Conservation (phyloP, 2,329 filamentous ascomycete genomes). For the Calonectria crousiana region DNA sequence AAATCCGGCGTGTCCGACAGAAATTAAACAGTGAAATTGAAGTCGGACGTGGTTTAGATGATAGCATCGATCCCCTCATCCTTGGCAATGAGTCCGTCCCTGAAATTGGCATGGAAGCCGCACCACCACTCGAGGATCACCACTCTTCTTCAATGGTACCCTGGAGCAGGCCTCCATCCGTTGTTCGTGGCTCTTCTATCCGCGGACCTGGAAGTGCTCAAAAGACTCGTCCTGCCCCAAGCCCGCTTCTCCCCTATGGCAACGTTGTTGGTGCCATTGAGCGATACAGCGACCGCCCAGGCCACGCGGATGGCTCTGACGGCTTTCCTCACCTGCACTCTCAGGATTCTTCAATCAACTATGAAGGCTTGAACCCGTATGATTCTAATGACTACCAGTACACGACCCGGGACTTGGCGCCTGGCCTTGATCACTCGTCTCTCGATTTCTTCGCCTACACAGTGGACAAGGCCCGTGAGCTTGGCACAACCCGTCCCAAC, state of each 20-base stretch:
- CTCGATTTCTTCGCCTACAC: slow-evolving; percentile 61
- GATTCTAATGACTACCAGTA: slow-evolving; percentile 49
- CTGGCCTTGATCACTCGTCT: slow-evolving; percentile 58
- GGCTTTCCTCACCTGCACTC: slow-evolving; percentile 45
- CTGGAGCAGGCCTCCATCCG: slow-evolving; percentile 63
- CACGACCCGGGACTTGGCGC: slow-evolving; percentile 47
- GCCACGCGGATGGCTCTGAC: slow-evolving; percentile 49
- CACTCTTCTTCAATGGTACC: slow-evolving; percentile 65
- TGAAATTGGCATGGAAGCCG: slow-evolving; percentile 79
- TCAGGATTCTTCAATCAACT: slow-evolving; percentile 48
- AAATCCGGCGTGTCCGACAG: slow-evolving; percentile 53
- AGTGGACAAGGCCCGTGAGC: slow-evolving; percentile 50
- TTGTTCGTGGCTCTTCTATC: slow-evolving; percentile 60
- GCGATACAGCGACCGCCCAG: slow-evolving; percentile 59
- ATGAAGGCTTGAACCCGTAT: slow-evolving; percentile 36
- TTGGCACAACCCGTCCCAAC: slow-evolving; percentile 47
- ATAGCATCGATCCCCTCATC: slow-evolving; percentile 44
- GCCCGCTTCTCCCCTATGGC: slow-evolving; percentile 53
- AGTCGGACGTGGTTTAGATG: slow-evolving; percentile 41
- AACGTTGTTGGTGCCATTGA: slow-evolving; percentile 56
- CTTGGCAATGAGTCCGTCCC: slow-evolving; percentile 59
- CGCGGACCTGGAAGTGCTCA: slow-evolving; percentile 55
- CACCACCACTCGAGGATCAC: slow-evolving; percentile 75
- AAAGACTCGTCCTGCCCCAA: slow-evolving; percentile 49
- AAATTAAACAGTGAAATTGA: slow-evolving; percentile 48